These are phyloP conservation scores for Lepiota venenata DNA, from an alignment of 768 basidiomycete species.

Conservation along the genomic window DNA sequence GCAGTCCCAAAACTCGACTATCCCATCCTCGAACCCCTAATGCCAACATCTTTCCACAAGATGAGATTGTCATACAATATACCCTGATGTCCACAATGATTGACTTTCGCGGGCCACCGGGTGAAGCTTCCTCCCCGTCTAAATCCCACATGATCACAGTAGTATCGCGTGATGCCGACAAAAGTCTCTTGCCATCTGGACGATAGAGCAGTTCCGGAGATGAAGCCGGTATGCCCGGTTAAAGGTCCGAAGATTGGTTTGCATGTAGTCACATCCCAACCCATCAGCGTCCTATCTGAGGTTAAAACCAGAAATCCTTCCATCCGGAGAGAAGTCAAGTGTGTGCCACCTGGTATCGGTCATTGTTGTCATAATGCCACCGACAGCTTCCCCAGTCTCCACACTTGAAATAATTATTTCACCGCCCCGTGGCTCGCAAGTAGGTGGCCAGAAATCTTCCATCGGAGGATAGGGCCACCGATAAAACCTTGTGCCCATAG, in stretches of 20 bases:
- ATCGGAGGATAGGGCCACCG: slow-evolving; percentile 14
- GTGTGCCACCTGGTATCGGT: background rate
- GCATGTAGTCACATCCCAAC: slow-evolving; percentile 1
- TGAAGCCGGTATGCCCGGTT: background rate
- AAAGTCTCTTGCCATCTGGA: slow-evolving; percentile 10
- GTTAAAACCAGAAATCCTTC: no score
- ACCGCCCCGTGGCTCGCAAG: slow-evolving; percentile 15
- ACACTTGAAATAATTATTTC: slow-evolving; percentile 7
- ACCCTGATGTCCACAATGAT: no score
- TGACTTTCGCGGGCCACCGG: no score
- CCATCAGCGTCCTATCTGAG: no score
- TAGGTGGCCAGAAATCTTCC: slow-evolving; percentile 7
- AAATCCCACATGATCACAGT: slow-evolving; percentile 18
- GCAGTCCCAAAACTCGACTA: no score
- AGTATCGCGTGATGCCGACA: slow-evolving; percentile 15
- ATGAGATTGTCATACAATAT: no score
- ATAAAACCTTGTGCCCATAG: no score
- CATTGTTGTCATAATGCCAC: background rate
- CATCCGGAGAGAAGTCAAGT: background rate
- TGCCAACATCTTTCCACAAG: no score
- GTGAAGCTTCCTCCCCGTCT: background rate
- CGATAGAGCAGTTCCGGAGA: background rate
- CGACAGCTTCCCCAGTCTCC: background rate
- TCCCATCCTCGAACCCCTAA: no score
- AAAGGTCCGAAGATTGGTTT: background rate